Evolutionary conservation across 345 rosid genomes (phyloP), one percentile per base, ranked within the genome.

Genomic region (Lagerstroemia speciosa): DNA sequence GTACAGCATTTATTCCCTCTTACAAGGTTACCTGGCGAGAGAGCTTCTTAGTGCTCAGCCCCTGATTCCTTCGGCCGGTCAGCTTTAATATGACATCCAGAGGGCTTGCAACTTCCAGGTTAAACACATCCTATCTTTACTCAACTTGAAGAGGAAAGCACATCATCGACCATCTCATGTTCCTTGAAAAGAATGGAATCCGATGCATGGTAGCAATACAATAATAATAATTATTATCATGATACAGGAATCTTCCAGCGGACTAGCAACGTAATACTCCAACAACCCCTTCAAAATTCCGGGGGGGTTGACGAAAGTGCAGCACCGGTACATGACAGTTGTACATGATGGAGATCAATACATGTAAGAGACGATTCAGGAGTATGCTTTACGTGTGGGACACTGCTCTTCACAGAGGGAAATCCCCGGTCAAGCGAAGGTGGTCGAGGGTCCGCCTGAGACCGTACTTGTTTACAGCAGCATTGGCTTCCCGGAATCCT

Each of bases 381-480:
- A 58, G 29, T 24, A 24, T 24, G 3, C 11, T 53, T 53, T 58
- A 14, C 33, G 8, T 11, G n/a, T 33, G 12, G 64, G 19, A 32
- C 17, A n/a, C 5, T 24, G 20, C 33, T 32, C 34, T 41, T 89
- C 73, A 93, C 78, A 83, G 67, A 1, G 95, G 97, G 77, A 93
- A 93, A 36, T 69, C 74, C 36, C 97, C 90, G 0, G 94, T 86
- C 16, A 67, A 72, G 65, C 71, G 80, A 58, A 93, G 85, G 73
- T 91, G 98, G 14, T 91, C 83, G 10, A 93, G 83, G 2, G 98
- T 93, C 15, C 75, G 71, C 26, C 83, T 83, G 30, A 94, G 72
- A 57, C 98, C 97, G 31, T 87, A 89, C 78, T 81, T 89, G 58
- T 79, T 86, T 46, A 89, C 97, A 2, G 99, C 97, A 66, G 80